A percentile compares a stretch with the other conserved stretches of the same genome.
Evolutionary conservation across 768 basidiomycete species (phyloP).

Genomic region (Tylopilus cervinicoccineus): DNA sequence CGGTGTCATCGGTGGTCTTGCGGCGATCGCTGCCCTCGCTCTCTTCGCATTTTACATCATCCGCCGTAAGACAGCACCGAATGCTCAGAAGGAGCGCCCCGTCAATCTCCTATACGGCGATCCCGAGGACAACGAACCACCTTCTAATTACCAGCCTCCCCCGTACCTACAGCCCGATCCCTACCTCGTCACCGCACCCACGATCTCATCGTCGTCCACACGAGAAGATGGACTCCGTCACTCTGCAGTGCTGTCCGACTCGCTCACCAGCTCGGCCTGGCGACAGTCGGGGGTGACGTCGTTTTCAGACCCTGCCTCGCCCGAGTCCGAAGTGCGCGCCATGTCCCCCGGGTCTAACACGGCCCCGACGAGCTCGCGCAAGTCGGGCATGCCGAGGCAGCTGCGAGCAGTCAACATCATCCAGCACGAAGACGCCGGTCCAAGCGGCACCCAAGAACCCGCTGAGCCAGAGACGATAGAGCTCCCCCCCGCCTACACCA

Average conservation of each 20-base stretch:
- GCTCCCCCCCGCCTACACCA: constrained; percentile 79
- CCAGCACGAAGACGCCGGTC: constrained; percentile 82
- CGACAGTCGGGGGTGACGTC: constrained; percentile 27
- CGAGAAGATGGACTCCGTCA: constrained; percentile 24
- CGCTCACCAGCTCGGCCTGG: constrained; percentile 12
- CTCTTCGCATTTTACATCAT: constrained; percentile 47
- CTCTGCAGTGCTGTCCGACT: constrained; percentile 18
- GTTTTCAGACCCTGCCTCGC: constrained; percentile 41
- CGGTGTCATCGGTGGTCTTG: constrained; percentile 57
- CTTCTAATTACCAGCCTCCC: constrained; percentile 48
- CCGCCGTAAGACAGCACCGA: constrained; percentile 41
- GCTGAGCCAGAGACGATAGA: constrained; percentile 71
- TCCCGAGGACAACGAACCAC: constrained; percentile 48
- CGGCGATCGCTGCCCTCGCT: constrained; percentile 39
- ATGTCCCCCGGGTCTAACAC: constrained; percentile 20
- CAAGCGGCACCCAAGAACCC: constrained; percentile 25
- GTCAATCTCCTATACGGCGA: constrained; percentile 61
- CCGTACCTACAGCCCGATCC: constrained; percentile 76
- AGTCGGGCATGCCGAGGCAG: constrained; percentile 41
- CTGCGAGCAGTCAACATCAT: constrained; percentile 75
- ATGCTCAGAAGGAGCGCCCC: constrained; percentile 50
- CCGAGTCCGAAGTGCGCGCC: constrained; percentile 32
- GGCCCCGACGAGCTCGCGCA: constrained; percentile 26
- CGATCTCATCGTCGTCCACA: constrained; percentile 38
- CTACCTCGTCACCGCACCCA: constrained; percentile 66